Evolutionary conservation across 371 early-diverging fungal species (phyloP), one percentile per base, ranked within the genome.

Genomic region (Lichtheimia ramosa): DNA sequence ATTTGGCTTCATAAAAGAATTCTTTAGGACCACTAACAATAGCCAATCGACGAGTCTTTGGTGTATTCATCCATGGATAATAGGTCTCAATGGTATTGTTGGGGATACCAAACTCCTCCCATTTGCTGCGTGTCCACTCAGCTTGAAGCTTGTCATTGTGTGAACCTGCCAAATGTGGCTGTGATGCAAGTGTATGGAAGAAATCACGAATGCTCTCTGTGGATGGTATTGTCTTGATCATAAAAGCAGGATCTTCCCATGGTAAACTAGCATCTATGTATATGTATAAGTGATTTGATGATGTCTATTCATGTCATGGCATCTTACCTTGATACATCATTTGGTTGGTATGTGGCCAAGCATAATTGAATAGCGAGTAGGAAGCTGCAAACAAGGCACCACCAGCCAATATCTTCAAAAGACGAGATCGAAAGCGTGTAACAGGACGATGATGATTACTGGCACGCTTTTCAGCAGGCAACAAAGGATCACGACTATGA

Each of bases 61-160:
- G 88, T 21, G 74, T 69, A 61, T 84, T 86, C 14, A 89, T 56
- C 63, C 71, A 71, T n/a, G 88, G 86, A 43, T 76, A 78, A 59
- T 89, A 89, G 21, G 80, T 74, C 24, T 75, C 83, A 43, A 84
- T 80, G 49, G 75, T 61, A 18, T 80, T 65, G 43, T 82, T 79
- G 5, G 62, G 42, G 23, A 89, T 62, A 16, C 88, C 88, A 57
- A 75, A 83, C 21, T 65, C 62, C 8, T 54, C 46, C 27, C 77
- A 81, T 50, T 80, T 68, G 48, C 78, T 74, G 4, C 66, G 70
- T 0, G 88, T 89, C 74, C 83, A 85, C 16, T 67, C 64, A 18
- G 84, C 87, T 43, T 77, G 76, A 3, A 62, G 63, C 15, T 62
- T 54, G 52, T 85, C 82, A 21, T 51, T 48, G 5, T 54, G 51